Conservation (phyloP, 805 yeast genomes). For the Monosporozyma solicola region DNA sequence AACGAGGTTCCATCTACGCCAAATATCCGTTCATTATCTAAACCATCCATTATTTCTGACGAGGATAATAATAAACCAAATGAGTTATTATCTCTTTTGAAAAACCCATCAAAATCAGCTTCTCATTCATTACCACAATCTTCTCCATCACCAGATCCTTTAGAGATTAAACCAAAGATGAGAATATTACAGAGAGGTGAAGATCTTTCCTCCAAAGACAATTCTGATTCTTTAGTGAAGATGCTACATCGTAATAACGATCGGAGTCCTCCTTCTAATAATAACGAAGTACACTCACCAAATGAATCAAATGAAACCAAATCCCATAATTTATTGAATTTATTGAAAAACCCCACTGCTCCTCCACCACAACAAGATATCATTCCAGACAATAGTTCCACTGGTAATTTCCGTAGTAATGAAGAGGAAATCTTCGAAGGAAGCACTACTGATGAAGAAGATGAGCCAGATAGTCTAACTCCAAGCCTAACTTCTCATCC, state of each 20-base stretch:
- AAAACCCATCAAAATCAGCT: constrained; percentile 1
- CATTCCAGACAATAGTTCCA: neutral
- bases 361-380: neutral
- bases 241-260: neutral
- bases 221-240: neutral
- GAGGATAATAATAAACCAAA: constrained; percentile 7
- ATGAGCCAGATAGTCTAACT: constrained; percentile 3
- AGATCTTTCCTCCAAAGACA: neutral
- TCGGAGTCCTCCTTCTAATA: neutral
- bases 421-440: constrained; percentile 1
- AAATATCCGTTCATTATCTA: constrained; percentile 33
- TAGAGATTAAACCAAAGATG: constrained; percentile 6
- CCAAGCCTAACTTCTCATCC: neutral
- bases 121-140: neutral
- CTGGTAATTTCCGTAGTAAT: neutral
- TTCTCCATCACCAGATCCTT: neutral
- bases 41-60: constrained; percentile 28
- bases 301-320: constrained; percentile 4
- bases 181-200: constrained; percentile 5
- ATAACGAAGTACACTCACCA: neutral
- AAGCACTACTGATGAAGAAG: constrained; percentile 1
- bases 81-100: constrained; percentile 33
- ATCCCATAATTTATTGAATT: constrained; percentile 13
- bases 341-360: constrained; percentile 4
- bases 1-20: constrained; percentile 25